Base-by-base conservation (phyloP, 1,284 basidiomycete species). In the Leccinum pachyderme region DNA sequence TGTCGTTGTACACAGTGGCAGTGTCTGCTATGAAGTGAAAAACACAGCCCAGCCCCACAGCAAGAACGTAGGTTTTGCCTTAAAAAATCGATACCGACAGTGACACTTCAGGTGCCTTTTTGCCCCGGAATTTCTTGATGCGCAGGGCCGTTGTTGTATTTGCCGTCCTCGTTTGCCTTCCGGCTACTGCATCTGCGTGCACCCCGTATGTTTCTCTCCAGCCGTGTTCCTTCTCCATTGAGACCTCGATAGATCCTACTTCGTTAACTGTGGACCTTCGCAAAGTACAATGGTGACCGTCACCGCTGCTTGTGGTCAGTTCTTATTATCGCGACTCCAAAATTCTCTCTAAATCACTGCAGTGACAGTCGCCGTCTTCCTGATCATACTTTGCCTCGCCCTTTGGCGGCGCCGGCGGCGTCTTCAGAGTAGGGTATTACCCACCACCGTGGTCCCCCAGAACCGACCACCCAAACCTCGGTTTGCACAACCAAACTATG, bases 171-270 rank as follows among this genome's bases (percentile, higher is more conserved):
- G 22, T 47, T 6, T 55, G 32, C 9, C 45, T 67, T 33, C 59
- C 18, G 18, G 18, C 63, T 15, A n/a, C 27, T 8, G 59, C 39
- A 9, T 52, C 49, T 33, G 65, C 65, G 22, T 67, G 65, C 32
- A 9, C 44, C 13, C 0, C 8, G 62, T 64, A n/a, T 44, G 65
- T 32, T 7, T 28, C 22, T 49, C 43, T 32, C 43, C 4, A 24
- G 12, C 41, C 25, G 4, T 29, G 7, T 24, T 0, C 24, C 9
- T 4, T 9, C 28, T 4, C 31, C 24, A 7, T 37, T 62, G 51
- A 64, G 12, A 8, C 18, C 5, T 7, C 25, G 22, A 18, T 15
- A 49, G 55, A 33, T 46, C 39, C 24, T 12, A 7, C 22, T 18
- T 47, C 3, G 13, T 18, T 13, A 29, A 43, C 2, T 63, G 64